Evolutionary conservation across 1,139 yeast species (phyloP), one percentile per base, ranked within the genome.

Genomic region (Candida albicans): DNA sequence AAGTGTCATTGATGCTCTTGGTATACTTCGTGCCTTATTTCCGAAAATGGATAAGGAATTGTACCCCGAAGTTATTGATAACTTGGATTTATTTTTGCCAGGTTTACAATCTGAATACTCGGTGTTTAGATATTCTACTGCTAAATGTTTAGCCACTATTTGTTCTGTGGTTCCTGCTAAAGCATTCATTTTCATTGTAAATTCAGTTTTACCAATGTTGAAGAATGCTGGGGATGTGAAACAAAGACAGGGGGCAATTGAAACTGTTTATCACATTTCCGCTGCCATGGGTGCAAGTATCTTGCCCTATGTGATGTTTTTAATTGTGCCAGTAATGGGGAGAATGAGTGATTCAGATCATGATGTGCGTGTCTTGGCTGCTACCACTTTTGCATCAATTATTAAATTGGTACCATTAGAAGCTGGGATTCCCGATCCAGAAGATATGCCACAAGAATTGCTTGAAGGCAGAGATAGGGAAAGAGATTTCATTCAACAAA

Each of bases 381-480:
- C 99, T 0, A 89, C 97, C 0, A 89, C 99, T 0, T 95, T 95
- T 76, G 99, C 99, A 0, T 84, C 96, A 0, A 89, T 95, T 49
- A 93, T 95, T 55, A 95, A 93, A 61, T 72, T 95, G 49, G 98
- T 93, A 18, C 99, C 99, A 4, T 75, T 95, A 49, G 99, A 95
- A 67, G 95, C 96, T 7, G 99, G 99, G 58, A 91, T 95, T 38
- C 93, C 96, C 1, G 97, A 93, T 64, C 99, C 99, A 1, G 85
- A 82, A 44, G 96, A 91, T 49, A 82, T 95, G 84, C 95, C 99
- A 1, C 74, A 75, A 47, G 91, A 87, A 42, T 73, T 95, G 43
- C 72, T 93, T 48, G 87, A 76, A 55, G 97, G 96, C 7, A 85
- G 98, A 62, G 97, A 91, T 55, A 77, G 88, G 47, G 99, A 95